Evolutionary conservation across 345 rosid genomes (phyloP).

Genomic region (Citrus cavaleriei): DNA sequence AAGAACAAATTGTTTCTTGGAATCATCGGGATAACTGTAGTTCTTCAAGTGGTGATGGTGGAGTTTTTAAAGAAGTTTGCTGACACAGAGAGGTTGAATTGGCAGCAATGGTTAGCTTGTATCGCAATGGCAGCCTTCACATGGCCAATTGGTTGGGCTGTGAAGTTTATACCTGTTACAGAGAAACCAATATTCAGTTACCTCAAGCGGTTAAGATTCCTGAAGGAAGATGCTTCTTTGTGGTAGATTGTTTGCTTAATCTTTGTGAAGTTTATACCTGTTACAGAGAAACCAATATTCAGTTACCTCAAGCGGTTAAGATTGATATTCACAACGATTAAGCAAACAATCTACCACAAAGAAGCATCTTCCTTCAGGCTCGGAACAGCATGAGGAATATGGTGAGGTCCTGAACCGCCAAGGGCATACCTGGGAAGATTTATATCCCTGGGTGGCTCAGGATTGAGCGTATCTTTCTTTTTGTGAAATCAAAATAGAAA

Average conservation of each 20-base stretch:
- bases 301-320: constrained; percentile 31
- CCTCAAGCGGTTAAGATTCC: constrained; percentile 23
- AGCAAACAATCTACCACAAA: constrained; percentile 15
- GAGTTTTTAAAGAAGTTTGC: constrained; percentile 63
- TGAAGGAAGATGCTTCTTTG: too few relatives aligned
- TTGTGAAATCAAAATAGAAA: background rate
- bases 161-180: constrained; percentile 56
- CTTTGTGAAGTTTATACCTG: constrained; percentile 52
- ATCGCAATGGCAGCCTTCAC: constrained; percentile 46
- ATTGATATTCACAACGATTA: constrained; percentile 16
- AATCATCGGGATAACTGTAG: constrained; percentile 52
- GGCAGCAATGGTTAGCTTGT: constrained; percentile 55
- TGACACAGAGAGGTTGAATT: constrained; percentile 43
- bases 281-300: constrained; percentile 43
- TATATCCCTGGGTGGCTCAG: background rate
- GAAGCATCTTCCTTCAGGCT: constrained; percentile 15
- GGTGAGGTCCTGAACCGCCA: background rate
- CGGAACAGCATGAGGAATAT: constrained; percentile 3
- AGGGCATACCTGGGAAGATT: background rate
- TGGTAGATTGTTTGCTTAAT: too few relatives aligned
- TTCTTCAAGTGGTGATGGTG: constrained; percentile 67
- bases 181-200: constrained; percentile 41
- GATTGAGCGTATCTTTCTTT: constrained; percentile 5
- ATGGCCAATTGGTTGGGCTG: constrained; percentile 60
- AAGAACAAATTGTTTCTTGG: constrained; percentile 49